These are phyloP conservation scores for Colletotrichum sp. DNA, from an alignment of 2,329 filamentous ascomycete genomes.

Conservation along the genomic window DNA sequence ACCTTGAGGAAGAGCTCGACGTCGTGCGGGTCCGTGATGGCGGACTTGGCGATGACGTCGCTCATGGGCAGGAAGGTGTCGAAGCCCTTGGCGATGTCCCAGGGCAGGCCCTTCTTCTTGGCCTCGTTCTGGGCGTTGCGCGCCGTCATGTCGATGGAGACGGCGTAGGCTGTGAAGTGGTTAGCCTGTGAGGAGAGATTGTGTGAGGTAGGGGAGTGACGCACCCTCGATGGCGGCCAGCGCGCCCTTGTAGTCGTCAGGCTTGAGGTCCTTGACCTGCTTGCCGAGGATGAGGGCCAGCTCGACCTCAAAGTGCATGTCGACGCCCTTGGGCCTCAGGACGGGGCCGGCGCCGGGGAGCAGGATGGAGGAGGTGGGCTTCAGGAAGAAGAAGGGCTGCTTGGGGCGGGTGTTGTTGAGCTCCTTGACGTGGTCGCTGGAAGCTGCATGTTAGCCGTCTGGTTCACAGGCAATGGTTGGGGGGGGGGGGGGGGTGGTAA, in stretches of 20 bases:
- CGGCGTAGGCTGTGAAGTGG: conserved; percentile 70
- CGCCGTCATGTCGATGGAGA: conserved; percentile 97
- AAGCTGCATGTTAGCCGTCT: conserved; percentile 16
- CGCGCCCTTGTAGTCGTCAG: conserved; percentile 76
- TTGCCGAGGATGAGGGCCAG: conserved; percentile 89
- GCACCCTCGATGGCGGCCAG: conserved; percentile 81
- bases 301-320: conserved; percentile 94
- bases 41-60: conserved; percentile 77
- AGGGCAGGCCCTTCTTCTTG: conserved; percentile 95
- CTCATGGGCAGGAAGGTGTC: conserved; percentile 95
- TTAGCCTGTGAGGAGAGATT: not conserved
- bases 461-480: conserved; percentile 4
- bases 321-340: conserved; percentile 80
- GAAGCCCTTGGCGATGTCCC: conserved; percentile 96
- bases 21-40: conserved; percentile 86
- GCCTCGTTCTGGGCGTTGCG: conserved; percentile 95
- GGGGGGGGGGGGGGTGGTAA: no score
- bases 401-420: conserved; percentile 86
- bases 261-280: conserved; percentile 75
- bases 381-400: conserved; percentile 99
- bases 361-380: conserved; percentile 87
- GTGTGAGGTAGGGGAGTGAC: conserved; percentile 22
- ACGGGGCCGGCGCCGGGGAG: conserved; percentile 80
- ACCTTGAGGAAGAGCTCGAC: conserved; percentile 86
- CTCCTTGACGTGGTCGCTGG: conserved; percentile 90